Conservation (phyloP, 805 yeast genomes). For the Kodamaea fukazawae region DNA sequence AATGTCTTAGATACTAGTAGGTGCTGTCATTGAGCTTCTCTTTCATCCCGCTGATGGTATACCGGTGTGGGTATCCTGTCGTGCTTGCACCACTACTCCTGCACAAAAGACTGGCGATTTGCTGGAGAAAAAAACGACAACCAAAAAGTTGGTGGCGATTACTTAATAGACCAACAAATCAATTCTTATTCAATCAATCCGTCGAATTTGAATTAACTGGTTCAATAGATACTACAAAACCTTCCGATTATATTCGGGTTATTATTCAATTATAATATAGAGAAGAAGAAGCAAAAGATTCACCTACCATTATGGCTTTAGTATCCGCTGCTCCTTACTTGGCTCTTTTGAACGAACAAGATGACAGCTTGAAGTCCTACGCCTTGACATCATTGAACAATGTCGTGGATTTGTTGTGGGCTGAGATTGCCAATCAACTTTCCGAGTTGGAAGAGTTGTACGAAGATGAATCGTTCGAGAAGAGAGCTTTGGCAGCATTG, state of each 20-base stretch:
- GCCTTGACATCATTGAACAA: constrained; percentile 80
- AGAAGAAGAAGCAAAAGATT: not conserved
- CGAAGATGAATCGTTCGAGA: constrained; percentile 77
- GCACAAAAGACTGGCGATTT: not conserved
- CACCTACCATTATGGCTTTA: constrained; percentile 45
- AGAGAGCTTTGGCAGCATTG: constrained; percentile 82
- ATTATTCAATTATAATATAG: not conserved
- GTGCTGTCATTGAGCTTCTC: no score
- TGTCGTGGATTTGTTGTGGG: constrained; percentile 91
- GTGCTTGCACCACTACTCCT: not conserved
- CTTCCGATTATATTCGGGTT: not conserved
- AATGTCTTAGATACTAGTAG: not conserved
- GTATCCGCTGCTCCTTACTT: constrained; percentile 90
- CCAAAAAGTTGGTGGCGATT: constrained; percentile 1
- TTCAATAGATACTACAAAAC: no score
- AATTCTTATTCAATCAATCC: no score
- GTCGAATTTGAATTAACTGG: no score
- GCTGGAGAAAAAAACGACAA: not conserved
- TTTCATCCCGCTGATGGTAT: no score
- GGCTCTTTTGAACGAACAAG: constrained; percentile 84
- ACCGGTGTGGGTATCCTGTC: no score
- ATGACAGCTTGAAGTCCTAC: constrained; percentile 69
- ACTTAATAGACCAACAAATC: no score
- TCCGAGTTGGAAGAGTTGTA: constrained; percentile 86
- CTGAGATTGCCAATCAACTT: constrained; percentile 90